A percentile compares a stretch with the other conserved stretches of the same genome.
These are phyloP conservation scores for Geotrichum klebahnii DNA, from an alignment of 1,139 yeast species.

Conservation along the genomic window DNA sequence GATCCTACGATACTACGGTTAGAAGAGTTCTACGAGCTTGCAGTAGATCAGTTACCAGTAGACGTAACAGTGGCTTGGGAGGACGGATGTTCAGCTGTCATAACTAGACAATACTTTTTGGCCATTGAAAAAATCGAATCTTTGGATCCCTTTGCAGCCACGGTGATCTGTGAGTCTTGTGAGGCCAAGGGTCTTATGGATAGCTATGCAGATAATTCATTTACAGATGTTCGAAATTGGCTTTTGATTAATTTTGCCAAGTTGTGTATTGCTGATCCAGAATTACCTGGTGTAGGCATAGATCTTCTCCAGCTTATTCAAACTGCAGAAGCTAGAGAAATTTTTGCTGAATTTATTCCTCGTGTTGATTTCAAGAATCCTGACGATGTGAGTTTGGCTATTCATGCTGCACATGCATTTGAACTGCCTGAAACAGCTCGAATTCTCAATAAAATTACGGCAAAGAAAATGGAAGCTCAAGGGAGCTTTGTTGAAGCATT, in stretches of 20 bases:
- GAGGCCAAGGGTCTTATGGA: slow-evolving; percentile 61
- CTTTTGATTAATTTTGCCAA: slow-evolving; percentile 30
- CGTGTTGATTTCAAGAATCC: slow-evolving; percentile 50
- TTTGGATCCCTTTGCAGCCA: slow-evolving; percentile 63
- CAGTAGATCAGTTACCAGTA: slow-evolving; percentile 39
- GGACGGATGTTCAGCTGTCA: slow-evolving; percentile 55
- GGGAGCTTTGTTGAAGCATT: slow-evolving; percentile 59
- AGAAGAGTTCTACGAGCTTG: slow-evolving; percentile 43
- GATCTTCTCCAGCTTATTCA: slow-evolving; percentile 27
- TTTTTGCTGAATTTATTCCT: slow-evolving; percentile 62
- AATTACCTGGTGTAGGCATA: slow-evolving; percentile 28
- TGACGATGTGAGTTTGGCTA: slow-evolving; percentile 78
- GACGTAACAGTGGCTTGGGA: slow-evolving; percentile 52
- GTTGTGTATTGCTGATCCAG: slow-evolving; percentile 26
- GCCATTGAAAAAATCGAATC: slow-evolving; percentile 60
- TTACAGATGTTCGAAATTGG: slow-evolving; percentile 28
- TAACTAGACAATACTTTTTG: slow-evolving; percentile 55
- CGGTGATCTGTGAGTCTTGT: slow-evolving; percentile 59
- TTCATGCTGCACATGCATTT: slow-evolving; percentile 51
- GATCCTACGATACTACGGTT: slow-evolving; percentile 51
- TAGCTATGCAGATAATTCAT: slow-evolving; percentile 38
- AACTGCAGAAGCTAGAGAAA: slow-evolving; percentile 41
- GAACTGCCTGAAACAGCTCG: slow-evolving; percentile 33
- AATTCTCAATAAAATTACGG: slow-evolving; percentile 28
- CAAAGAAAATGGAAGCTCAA: slow-evolving; percentile 24